Base-by-base conservation (phyloP, 1,139 yeast genomes). In the Saccharomyces pastorianus region DNA sequence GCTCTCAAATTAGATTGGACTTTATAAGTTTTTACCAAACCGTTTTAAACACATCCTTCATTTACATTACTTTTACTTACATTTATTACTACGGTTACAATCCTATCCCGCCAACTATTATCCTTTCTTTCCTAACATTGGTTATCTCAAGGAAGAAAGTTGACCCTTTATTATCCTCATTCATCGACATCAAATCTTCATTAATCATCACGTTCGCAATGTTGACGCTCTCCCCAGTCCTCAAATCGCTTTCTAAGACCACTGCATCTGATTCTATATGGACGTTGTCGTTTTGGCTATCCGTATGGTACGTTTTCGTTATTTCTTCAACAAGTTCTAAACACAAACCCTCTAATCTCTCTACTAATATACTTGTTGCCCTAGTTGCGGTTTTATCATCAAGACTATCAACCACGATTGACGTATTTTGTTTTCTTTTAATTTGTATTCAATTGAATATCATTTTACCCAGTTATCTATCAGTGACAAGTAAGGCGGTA, bases 181-280 rank as follows among this genome's bases (percentile, higher is more conserved):
- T 51, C 48, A 29, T 53, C 52, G 58, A 57, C 2, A 56, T 80
- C 41, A 88, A 87, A 66, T 85, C 95, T 1, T 80, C 89, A 3
- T 59, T 82, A 11, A 72, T 93, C 29, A 83, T 90, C 26, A 77
- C 85, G 1, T 80, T 91, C 58, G 80, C 88, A 4, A 73, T 91
- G 49, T 73, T 90, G 49, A 83, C 95, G 0, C 73, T 91, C 48
- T 87, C 97, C 0, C 99, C 99, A 0, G 93, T 93, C 2, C 76
- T 93, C 54, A 87, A 88, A 62, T 90, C 97, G 0, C 76, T 93
- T 51, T 90, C 97, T 0, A 81, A 83, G 61, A 87, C 96, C 0
- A 89, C 97, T 0, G 82, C 96, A 0, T 85, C 95, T 0, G 98
- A 93, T 70, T 89, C 97, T 14, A 89, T 93, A 58, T 93, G 98